Evolutionary conservation across 768 basidiomycete genomes (phyloP).

Genomic region (Baorangia bicolor): DNA sequence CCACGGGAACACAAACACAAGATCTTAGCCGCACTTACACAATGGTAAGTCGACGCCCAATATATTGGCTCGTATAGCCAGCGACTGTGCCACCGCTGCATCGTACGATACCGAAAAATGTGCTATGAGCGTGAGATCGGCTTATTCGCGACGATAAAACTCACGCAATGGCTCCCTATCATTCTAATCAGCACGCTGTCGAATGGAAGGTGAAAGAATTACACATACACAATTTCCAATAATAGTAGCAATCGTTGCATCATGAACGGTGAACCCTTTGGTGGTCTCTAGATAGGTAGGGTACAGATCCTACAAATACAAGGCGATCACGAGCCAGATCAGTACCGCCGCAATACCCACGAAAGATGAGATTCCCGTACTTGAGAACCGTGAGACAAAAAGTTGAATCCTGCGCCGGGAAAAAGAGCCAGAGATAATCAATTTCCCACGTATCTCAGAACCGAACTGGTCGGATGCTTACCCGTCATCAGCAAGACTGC

Average conservation of each 20-base stretch:
- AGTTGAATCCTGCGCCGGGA: conserved; percentile 61
- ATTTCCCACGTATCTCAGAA: neutral
- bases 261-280: conserved; percentile 56
- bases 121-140: neutral
- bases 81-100: conserved; percentile 63
- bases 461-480: conserved; percentile 10
- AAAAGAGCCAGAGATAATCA: neutral
- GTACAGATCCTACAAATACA: conserved; percentile 57
- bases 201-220: neutral
- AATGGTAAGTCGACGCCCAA: conserved; percentile 81
- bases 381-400: conserved; percentile 72
- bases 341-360: neutral
- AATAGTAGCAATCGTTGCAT: conserved; percentile 76
- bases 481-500: conserved; percentile 78
- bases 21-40: conserved; percentile 28
- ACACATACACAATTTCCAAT: conserved; percentile 67
- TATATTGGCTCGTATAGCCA: conserved; percentile 68
- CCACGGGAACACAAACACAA: neutral
- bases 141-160: conserved; percentile 20
- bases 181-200: neutral
- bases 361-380: conserved; percentile 28
- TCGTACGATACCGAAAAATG: neutral
- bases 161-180: conserved; percentile 46
- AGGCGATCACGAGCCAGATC: neutral
- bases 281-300: conserved; percentile 68